phyloP scores from a whole-genome alignment of 176 grass and related monocot genomes.

The Guadua angustifolia region DNA sequence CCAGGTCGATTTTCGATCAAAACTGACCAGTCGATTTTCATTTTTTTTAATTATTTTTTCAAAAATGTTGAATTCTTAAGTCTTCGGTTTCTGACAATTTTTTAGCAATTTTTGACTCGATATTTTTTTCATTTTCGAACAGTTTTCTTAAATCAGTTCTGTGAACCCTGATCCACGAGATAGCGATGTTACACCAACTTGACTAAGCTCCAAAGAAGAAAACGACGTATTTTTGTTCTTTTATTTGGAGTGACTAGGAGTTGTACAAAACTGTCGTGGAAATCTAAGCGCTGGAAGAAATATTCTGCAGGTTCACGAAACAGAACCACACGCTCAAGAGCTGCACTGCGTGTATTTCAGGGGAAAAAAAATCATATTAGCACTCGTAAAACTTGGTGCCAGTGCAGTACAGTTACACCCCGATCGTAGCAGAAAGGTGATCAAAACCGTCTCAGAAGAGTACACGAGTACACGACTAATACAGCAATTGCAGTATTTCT shows the following conservation, averaged over 20 bases:
- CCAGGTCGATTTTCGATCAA: no score
- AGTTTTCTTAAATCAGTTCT: no score
- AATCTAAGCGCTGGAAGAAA: slow-evolving; percentile 17
- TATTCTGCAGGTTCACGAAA: neutral
- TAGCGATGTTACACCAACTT: slow-evolving; percentile 29
- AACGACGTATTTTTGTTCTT: slow-evolving; percentile 14
- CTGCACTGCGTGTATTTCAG: neutral
- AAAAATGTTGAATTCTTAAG: no score
- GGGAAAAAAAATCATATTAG: neutral
- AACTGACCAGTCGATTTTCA: no score
- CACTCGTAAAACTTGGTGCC: neutral
- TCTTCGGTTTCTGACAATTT: no score
- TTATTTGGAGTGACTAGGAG: neutral
- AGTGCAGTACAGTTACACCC: neutral
- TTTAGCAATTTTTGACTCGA: no score
- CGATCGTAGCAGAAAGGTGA: neutral
- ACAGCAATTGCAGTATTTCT: neutral
- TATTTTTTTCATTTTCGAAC: no score
- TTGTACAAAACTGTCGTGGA: neutral
- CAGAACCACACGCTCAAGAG: neutral
- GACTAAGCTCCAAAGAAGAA: slow-evolving; percentile 26
- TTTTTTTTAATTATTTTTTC: no score
- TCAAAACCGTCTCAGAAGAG: neutral
- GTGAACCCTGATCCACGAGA: slow-evolving; percentile 12
- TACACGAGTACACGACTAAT: neutral